Conservation (phyloP, 1,284 basidiomycete species). For the Tylopilus sp. region DNA sequence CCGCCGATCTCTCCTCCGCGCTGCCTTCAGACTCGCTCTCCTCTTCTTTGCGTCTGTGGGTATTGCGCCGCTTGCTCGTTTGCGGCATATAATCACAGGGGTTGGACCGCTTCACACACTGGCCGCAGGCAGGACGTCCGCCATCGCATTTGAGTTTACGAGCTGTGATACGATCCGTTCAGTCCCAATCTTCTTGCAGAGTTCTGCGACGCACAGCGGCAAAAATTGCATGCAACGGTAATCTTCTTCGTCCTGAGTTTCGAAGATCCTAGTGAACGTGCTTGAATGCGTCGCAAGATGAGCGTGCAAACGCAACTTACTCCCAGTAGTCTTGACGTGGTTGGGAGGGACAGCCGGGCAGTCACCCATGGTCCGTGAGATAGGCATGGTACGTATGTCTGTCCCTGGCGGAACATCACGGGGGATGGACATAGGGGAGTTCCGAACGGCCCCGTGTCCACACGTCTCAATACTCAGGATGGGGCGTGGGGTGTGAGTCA, state of each 20-base stretch:
- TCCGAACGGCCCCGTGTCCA: constrained; percentile 41
- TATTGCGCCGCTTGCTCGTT: constrained; percentile 61
- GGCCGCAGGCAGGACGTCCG: constrained; percentile 70
- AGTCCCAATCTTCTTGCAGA: constrained; percentile 17
- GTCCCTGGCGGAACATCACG: constrained; percentile 43
- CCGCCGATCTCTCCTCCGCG: constrained; percentile 54
- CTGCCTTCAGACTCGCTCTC: constrained; percentile 65
- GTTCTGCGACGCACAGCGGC: constrained; percentile 59
- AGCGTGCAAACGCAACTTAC: constrained; percentile 19
- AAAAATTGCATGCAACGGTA: constrained; percentile 81
- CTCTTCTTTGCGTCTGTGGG: constrained; percentile 52
- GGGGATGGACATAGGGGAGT: constrained; percentile 45
- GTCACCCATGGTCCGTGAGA: constrained; percentile 40
- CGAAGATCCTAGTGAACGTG: constrained; percentile 34
- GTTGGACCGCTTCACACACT: constrained; percentile 71
- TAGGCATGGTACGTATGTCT: constrained; percentile 40
- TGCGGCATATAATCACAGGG: constrained; percentile 76
- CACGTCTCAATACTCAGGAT: constrained; percentile 70
- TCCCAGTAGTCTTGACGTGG: constrained; percentile 32
- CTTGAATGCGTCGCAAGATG: constrained; percentile 5
- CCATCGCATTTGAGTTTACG: constrained; percentile 83
- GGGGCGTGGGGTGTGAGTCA: constrained; percentile 54
- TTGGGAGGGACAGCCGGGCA: constrained; percentile 22
- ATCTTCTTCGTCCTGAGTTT: constrained; percentile 73
- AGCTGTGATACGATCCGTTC: constrained; percentile 42